Evolutionary conservation across 306 rosid species (phyloP), one percentile per base, ranked within the genome.

Genomic region (Spatholobus suberectus): DNA sequence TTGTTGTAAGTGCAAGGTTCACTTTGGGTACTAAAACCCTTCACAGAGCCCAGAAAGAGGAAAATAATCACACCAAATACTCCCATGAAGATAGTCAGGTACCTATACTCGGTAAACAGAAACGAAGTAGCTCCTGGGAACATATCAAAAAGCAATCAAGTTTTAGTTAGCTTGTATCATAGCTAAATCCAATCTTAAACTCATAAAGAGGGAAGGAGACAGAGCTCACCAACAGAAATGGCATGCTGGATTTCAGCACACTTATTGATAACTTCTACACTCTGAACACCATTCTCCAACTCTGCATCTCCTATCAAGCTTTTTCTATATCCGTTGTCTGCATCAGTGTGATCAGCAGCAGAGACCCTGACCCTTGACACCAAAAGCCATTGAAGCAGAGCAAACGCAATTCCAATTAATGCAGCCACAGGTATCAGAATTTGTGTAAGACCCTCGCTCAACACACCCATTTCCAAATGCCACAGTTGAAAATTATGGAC

Each of bases 241-340:
- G 92, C 92, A 70, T 89, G 84, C 86, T 91, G 93, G 51, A 88
- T 91, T 81, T 93, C 93, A 49, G 91, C 92, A 85, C 86, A 86
- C 85, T 88, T 93, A 38, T 34, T 75, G 62, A 85, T 68, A 77
- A 89, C 97, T 71, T 85, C 89, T 35, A 65, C 67, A 57, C 69
- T 59, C 47, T 79, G 75, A 84, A 83, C 83, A 76, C 92, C 94
- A 82, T 87, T 87, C 70, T 84, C 95, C 62, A 58, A 55, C 34
- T 84, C 81, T 37, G 79, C 88, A 85, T 78, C 87, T 37, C 67
- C 85, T 78, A 93, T 66, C 69, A 93, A 81, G 62, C 76, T 84
- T 65, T 75, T 88, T 44, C 76, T 83, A 15, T 77, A 78, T 5
- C 85, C 85, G 37, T 77, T 69, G 57, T 76, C 82, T 1, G 43